A percentile compares a stretch with the other conserved stretches of the same genome.
phyloP scores from a whole-genome alignment of 1,139 yeast species.

The Hansenula sp. region DNA sequence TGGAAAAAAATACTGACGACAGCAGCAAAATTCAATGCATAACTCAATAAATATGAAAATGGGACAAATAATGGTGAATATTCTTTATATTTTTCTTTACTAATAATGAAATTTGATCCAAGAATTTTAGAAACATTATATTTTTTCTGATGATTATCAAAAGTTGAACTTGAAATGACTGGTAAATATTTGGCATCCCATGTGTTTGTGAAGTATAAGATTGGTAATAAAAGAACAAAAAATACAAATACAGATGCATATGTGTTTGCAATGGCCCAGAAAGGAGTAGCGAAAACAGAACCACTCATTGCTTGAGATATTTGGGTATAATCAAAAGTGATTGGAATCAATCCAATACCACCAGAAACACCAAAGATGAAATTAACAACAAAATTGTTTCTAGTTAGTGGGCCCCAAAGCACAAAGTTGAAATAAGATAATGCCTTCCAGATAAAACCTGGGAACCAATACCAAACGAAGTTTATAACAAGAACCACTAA shows the following conservation, averaged over 20 bases:
- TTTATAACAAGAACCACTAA: constrained; percentile 32
- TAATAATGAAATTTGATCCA: constrained; percentile 24
- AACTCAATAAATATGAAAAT: constrained; percentile 33
- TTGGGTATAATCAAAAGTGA: constrained; percentile 44
- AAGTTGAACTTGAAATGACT: constrained; percentile 33
- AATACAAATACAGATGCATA: constrained; percentile 29
- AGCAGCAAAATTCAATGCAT: constrained; percentile 40
- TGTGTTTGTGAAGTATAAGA: constrained; percentile 32
- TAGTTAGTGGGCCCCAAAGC: constrained; percentile 36
- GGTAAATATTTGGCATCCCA: constrained; percentile 39
- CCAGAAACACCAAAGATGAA: constrained; percentile 47
- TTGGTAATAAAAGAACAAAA: constrained; percentile 29
- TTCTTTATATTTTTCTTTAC: constrained; percentile 27
- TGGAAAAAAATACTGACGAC: constrained; percentile 36
- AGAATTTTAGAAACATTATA: constrained; percentile 37
- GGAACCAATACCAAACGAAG: constrained; percentile 53
- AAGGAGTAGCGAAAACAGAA: constrained; percentile 54
- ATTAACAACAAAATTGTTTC: constrained; percentile 37
- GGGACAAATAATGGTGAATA: constrained; percentile 36
- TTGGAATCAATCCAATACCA: constrained; percentile 51
- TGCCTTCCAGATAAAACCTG: constrained; percentile 47
- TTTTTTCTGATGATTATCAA: constrained; percentile 29
- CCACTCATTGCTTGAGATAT: constrained; percentile 34
- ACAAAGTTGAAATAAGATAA: constrained; percentile 53
- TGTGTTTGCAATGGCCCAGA: constrained; percentile 34